Evolutionary conservation across 306 rosid genomes (phyloP), one percentile per base, ranked within the genome.

Genomic region (Dalbergia oliveri): DNA sequence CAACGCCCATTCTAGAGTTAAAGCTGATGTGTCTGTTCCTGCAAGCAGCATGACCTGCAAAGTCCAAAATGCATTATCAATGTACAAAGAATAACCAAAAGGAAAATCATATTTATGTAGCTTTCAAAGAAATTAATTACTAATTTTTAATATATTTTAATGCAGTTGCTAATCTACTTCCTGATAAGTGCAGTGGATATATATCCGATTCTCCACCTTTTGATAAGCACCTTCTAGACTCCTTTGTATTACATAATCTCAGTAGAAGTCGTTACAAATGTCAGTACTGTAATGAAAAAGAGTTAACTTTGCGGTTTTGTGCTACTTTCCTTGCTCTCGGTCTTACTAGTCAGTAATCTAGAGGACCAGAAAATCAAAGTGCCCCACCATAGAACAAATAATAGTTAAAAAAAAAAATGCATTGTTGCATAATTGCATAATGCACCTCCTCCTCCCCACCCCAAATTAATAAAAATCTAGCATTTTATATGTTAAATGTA

Each of bases 1-100:
- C 77, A 90, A n/a, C 0, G 88, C 91, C 94, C 94, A 88, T 69
- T 90, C 94, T 61, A 91, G 8, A 11, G 91, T 89, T 2, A 87
- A 45, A 0, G 92, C 21, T 33, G 91, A 66, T 16, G 92, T 75
- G 5, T 88, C 88, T 0, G 91, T 85, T 15, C 91, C 92, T 0
- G 92, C 92, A 0, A 53, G 4, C 0, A 88, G 2, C 66, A 90
- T 8, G 1, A 79, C 73, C 94, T 90, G n/a, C 13, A 54, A 49
- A 65, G 1, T 41, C 15, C 43, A 34, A 15, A 13, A 18, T 59
- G 15, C 4, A 7, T 5, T 18, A 47, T 61, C 6, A 47, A 14
- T 23, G 31, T 2, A 9, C 3, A 16, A 2, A 2, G 21, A 39
- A 39, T 66, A 7, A 65, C 11, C 1, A 26, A 26, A 26, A 1